Base-by-base conservation (phyloP, 1,284 basidiomycete genomes). In the Leccinum griseonigrum region DNA sequence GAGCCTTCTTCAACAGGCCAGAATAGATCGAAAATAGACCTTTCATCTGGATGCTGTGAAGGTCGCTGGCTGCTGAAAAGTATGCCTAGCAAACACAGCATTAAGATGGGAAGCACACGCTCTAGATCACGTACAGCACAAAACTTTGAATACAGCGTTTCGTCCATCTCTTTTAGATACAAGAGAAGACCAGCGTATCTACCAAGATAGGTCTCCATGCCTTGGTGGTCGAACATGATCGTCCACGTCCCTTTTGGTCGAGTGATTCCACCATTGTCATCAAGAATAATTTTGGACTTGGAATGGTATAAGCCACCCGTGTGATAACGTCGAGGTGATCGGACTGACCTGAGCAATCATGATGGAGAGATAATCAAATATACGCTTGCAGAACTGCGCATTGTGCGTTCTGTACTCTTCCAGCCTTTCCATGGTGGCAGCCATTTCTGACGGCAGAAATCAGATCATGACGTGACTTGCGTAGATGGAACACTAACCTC, bases 141-240 rank as follows among this genome's bases (percentile, higher is more conserved):
- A 36, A 97, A 77, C 70, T 91, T 92, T 53, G 87, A 90, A 74
- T 97, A 97, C 31, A 88, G 75, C 57, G 76, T 77, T 73, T 95
- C 92, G 62, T 96, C 94, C 87, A 97, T 96, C 78, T 99, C 97
- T 73, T 95, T 96, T 66, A 98, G 78, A 72, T 97, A 99, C 14
- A 98, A 81, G 76, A 98, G 87, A 55, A 99, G 74, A 2, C 96
- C 96, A 55, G 91, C 87, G 74, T 98, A 98, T 55, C 88, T 83
- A 29, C 92, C 94, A 11, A 98, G 83, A 71, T 92, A 91, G 31
- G 82, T 81, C 70, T 98, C 94, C 73, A 98, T 81, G 13, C 84
- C 80, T 57, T 81, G 79, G 73, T 97, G 95, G 5, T 83, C 79
- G 8, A 82, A 74, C 31, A 94, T 77, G 7, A 75, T 76, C 4